phyloP scores from a whole-genome alignment of 106 monocot species.

The Acorus gramineus region DNA sequence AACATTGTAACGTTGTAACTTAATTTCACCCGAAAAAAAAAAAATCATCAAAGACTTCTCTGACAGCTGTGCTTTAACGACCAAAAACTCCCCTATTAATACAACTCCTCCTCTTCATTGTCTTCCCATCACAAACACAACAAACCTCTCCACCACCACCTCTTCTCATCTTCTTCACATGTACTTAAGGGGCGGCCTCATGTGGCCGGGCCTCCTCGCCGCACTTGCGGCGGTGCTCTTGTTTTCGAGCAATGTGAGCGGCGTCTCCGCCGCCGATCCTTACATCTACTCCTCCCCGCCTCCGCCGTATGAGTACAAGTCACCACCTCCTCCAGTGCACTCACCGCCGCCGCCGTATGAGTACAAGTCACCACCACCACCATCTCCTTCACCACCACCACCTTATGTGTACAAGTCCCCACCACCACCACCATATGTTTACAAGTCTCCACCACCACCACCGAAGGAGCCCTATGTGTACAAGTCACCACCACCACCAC shows the following conservation, averaged over 20 bases:
- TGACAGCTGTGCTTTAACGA: no score
- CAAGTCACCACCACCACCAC: slow-evolving; percentile 13
- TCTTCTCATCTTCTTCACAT: no score
- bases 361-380: slow-evolving; percentile 6
- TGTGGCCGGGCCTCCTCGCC: no score
- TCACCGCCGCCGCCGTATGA: not conserved
- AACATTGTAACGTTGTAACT: no score
- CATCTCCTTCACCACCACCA: slow-evolving; percentile 5
- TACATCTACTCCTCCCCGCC: slow-evolving; percentile 8
- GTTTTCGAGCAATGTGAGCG: not conserved
- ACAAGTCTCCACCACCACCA: not conserved
- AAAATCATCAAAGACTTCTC: no score
- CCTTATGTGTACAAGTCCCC: slow-evolving; percentile 6
- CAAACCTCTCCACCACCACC: no score
- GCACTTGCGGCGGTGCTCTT: not conserved
- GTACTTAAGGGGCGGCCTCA: no score
- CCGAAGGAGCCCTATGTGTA: slow-evolving; percentile 11
- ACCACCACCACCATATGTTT: not conserved
- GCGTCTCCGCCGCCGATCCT: not conserved
- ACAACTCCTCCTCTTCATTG: no score
- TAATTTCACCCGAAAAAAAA: no score
- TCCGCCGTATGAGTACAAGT: slow-evolving; percentile 2
- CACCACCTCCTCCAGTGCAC: slow-evolving; percentile 3
- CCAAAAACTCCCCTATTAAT: no score
- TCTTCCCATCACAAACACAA: no score